Evolutionary conservation across 805 yeast species (phyloP), one percentile per base, ranked within the genome.

Genomic region (Ogataea ganodermae): DNA sequence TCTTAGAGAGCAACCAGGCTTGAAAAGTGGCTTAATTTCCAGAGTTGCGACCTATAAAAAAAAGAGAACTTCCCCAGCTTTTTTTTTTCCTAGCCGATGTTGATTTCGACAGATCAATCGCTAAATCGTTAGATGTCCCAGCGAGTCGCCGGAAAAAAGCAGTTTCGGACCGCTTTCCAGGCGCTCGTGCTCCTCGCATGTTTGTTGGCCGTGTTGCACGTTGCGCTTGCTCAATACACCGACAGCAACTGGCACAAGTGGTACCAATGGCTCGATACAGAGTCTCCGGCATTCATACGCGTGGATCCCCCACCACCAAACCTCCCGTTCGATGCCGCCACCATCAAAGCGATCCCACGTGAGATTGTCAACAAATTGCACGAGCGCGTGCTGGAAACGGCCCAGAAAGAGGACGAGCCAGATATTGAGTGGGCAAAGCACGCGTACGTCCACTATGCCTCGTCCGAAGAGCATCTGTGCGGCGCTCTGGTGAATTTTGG

Each of bases 401-500:
- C 46, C n/a, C 3, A 35, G 8, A 35, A 24, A n/a, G 30, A 28
- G 13, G 36, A 17, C 18, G 37, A 36, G 22, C 43, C 42, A 10
- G 9, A n/a, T 13, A 22, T 35, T 14, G 65, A 72, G 28, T 76
- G 81, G 81, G 35, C 61, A 1, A 66, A 68, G 45, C 68, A 62
- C 33, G 87, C 86, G 0, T 83, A 83, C 58, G 79, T 81, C 4
- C 79, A 79, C 43, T 83, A 83, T 61, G 86, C 84, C 3, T 80
- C 88, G 0, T 69, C 74, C 45, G 54, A 67, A 8, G 66, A 70
- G 18, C 79, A 82, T 52, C 61, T 82, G 44, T 76, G 82, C 50
- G 71, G 78, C 39, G 76, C 83, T 3, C 53, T 82, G 35, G 67
- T 80, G 56, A 76, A 79, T 50, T 70, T 77, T 35, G 59, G 67